Evolutionary conservation across 768 basidiomycete genomes (phyloP), one percentile per base, ranked within the genome.

Genomic region (Boletus huronensis): DNA sequence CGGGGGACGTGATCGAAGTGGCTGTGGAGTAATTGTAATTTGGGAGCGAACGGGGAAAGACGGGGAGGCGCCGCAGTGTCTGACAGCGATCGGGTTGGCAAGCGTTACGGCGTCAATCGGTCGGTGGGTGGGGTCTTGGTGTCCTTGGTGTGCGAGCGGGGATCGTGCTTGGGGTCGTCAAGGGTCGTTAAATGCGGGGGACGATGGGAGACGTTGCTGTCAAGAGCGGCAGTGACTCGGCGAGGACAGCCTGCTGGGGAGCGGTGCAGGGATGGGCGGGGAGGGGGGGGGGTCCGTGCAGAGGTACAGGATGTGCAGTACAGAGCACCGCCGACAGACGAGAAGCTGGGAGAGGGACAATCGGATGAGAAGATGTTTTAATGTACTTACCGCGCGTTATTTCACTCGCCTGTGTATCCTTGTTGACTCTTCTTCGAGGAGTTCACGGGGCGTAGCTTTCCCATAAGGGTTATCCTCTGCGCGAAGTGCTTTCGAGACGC

Each of bases 1-100:
- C 64, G 48, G 55, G 59, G 54, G 66, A 57, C 47, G 58, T 61
- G 68, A 71, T 71, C 70, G 68, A 50, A 14, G 68, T 69, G 69
- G 68, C 68, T 69, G 67, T 70, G 64, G 54, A 46, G 55, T 56
- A 70, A 68, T 70, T 70, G 66, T 45, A 68, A 70, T 57, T 60
- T 38, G 50, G 49, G 51, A 44, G 57, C 47, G 50, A 59, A 55
- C 56, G 61, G 63, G 48, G 58, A 39, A 52, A 52, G 41, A 56
- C 55, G 66, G 58, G 61, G 65, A 54, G 57, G 58, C 53, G 54
- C 31, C 48, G 43, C 39, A 57, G 49, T 38, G 32, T 40, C 36
- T 41, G 58, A 55, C 50, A 51, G 28, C 31, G 60, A 53, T 58
- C 52, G 51, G 25, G 57, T 14, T 21, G 45, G 26, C 16, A 23